Percentiles rank a stretch among this genome's conserved stretches.
These are phyloP conservation scores for Tetrapisispora fleetii DNA, from an alignment of 805 yeast genomes.

Conservation along the genomic window DNA sequence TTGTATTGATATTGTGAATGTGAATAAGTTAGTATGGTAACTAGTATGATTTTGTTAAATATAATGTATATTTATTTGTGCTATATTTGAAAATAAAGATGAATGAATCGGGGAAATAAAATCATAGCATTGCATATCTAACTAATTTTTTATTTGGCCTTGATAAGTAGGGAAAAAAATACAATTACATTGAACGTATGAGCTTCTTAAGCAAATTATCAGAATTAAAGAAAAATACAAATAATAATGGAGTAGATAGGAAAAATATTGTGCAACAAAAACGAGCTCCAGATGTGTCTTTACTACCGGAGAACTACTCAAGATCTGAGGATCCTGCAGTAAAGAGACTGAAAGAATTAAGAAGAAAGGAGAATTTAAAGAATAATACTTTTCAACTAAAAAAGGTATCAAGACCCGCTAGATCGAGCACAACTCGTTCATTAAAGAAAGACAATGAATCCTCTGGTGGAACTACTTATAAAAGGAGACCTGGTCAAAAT, in stretches of 20 bases:
- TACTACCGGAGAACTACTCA: constrained; percentile 23
- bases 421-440: neutral
- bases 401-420: constrained; percentile 1
- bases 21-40: no score
- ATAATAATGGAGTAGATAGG: neutral
- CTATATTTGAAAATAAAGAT: no score
- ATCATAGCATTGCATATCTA: no score
- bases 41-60: no score
- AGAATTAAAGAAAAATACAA: constrained; percentile 15
- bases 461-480: constrained; percentile 15
- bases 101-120: no score
- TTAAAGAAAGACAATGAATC: constrained; percentile 8
- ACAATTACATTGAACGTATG: constrained; percentile 10
- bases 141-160: no score
- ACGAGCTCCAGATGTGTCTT: constrained; percentile 6
- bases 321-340: constrained; percentile 58
- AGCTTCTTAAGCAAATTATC: constrained; percentile 27
- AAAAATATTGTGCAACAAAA: neutral
- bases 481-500: constrained; percentile 11
- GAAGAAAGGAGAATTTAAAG: constrained; percentile 44
- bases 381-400: constrained; percentile 31
- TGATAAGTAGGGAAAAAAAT: no score
- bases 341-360: constrained; percentile 53
- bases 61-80: no score
- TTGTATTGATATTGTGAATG: no score